Evolutionary conservation across 2,329 filamentous ascomycete genomes (phyloP).

Genomic region (Massarina eburnea): DNA sequence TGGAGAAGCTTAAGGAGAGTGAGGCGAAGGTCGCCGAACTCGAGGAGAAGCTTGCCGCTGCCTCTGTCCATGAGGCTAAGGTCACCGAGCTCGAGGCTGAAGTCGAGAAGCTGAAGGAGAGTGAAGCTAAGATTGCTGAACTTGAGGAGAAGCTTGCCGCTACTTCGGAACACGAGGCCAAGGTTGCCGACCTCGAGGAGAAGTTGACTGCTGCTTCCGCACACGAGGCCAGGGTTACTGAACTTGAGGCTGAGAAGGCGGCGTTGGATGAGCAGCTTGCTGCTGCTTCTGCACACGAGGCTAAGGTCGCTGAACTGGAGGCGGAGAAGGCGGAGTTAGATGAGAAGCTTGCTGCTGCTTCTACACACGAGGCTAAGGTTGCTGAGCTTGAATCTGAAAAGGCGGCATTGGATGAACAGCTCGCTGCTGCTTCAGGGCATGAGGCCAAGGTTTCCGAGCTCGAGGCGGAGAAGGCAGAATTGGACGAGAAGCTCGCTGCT

Average conservation of each 20-base stretch:
- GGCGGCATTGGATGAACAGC: conserved; percentile 20
- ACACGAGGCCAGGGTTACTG: neutral
- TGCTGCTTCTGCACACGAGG: conserved; percentile 11
- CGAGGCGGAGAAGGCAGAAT: conserved; percentile 12
- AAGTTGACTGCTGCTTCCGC: neutral
- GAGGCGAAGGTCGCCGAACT: conserved; percentile 5
- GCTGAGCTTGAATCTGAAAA: conserved; percentile 6
- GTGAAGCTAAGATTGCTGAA: conserved; percentile 11
- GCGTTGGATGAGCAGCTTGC: conserved; percentile 23
- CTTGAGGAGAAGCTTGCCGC: conserved; percentile 11
- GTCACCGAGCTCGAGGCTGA: conserved; percentile 18
- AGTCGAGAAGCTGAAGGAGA: conserved; percentile 11
- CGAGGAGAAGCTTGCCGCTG: conserved; percentile 9
- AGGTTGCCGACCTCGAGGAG: conserved; percentile 25
- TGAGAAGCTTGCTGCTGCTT: neutral
- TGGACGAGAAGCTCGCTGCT: conserved; percentile 11
- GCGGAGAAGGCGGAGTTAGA: conserved; percentile 10
- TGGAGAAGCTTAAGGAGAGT: conserved; percentile 11
- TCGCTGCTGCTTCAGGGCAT: conserved; percentile 15
- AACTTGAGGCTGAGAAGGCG: conserved; percentile 5
- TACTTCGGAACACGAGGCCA: conserved; percentile 17
- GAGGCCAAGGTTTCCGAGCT: conserved; percentile 12
- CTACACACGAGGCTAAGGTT: conserved; percentile 3
- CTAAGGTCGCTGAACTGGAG: neutral
- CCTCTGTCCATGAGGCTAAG: conserved; percentile 19